Base-by-base conservation (phyloP, 1,284 basidiomycete genomes). In the Malassezia psittaci region DNA sequence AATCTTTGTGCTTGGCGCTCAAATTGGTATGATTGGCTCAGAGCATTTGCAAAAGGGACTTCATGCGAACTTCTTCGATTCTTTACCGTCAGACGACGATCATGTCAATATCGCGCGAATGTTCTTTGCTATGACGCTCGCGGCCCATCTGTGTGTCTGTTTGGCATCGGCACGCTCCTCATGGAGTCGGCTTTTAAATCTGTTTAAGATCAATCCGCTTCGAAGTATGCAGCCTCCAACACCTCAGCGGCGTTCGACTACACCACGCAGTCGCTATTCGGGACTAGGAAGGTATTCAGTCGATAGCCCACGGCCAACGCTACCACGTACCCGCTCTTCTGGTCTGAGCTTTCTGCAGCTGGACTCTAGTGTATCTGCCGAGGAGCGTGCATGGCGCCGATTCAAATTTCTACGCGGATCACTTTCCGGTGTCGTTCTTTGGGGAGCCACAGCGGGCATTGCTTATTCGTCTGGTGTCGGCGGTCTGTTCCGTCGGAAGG, bases 391-490 rank as follows among this genome's bases (percentile, higher is more conserved):
- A 15, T 38, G 48, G 57, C 33, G 38, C 12, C 10, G 46, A 21
- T 42, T 40, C 32, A 59, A 59, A 19, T 45, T 52, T 6, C 21
- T 51, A 0, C 61, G 68, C 11, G 63, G 64, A 37, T 62, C 66
- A 3, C 58, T 70, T 13, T 67, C 63, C 9, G 69, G 66, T 8
- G 33, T 64, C 11, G 39, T 70, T 12, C 60, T 73, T 2, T 73
- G 71, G 71, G 40, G 51, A 3, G 54, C 67, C 36, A 66, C 64
- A 1, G 66, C 71, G 2, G 40, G 58, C 38, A 60, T 57, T 43
- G 68, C 69, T 16, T 73, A 67, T 46, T 57, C 65, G 3, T 68
- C 67, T 29, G 68, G 69, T 12, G 66, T 64, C 0, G 70, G 70
- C 10, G 69, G 70, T 7, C 29, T 67, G 3, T 66, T 66, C 47